phyloP scores from a whole-genome alignment of 1,284 basidiomycete species.

The Macrocybe sp. region DNA sequence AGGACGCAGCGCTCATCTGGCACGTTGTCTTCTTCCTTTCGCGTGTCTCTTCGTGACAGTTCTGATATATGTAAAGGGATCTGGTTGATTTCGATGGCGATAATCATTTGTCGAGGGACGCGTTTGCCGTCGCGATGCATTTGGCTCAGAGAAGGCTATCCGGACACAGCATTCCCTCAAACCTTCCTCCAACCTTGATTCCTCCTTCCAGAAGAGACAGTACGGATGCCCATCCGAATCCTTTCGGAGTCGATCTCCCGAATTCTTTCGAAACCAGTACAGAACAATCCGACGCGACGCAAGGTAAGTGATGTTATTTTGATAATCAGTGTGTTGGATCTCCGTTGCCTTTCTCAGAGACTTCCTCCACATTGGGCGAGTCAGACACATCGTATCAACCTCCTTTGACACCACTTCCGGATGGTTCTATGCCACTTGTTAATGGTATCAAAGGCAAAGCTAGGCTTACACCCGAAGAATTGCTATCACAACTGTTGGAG shows the following conservation, averaged over 20 bases:
- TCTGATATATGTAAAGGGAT: slow-evolving; percentile 52
- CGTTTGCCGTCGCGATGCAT: slow-evolving; percentile 93
- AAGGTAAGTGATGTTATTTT: not conserved
- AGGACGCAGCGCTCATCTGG: slow-evolving; percentile 29
- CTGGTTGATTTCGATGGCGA: slow-evolving; percentile 85
- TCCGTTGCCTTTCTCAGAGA: too few relatives aligned
- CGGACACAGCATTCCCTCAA: slow-evolving; percentile 72
- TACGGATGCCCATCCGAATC: not conserved
- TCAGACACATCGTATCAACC: too few relatives aligned
- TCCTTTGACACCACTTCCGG: too few relatives aligned
- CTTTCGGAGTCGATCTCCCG: not conserved
- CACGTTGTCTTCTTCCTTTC: slow-evolving; percentile 12
- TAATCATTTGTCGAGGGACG: slow-evolving; percentile 80
- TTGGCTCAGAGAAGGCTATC: slow-evolving; percentile 81
- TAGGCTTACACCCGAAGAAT: too few relatives aligned
- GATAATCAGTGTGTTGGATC: too few relatives aligned
- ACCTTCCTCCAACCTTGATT: slow-evolving; percentile 68
- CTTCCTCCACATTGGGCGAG: too few relatives aligned
- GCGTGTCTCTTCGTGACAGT: not conserved
- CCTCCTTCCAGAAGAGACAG: slow-evolving; percentile 65
- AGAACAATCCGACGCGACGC: not conserved
- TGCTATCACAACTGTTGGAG: too few relatives aligned
- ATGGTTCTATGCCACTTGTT: too few relatives aligned
- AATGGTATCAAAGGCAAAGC: too few relatives aligned
- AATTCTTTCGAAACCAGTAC: not conserved